Evolutionary conservation across 1,139 yeast genomes (phyloP), one percentile per base, ranked within the genome.

Genomic region (Arxiozyma bovina): DNA sequence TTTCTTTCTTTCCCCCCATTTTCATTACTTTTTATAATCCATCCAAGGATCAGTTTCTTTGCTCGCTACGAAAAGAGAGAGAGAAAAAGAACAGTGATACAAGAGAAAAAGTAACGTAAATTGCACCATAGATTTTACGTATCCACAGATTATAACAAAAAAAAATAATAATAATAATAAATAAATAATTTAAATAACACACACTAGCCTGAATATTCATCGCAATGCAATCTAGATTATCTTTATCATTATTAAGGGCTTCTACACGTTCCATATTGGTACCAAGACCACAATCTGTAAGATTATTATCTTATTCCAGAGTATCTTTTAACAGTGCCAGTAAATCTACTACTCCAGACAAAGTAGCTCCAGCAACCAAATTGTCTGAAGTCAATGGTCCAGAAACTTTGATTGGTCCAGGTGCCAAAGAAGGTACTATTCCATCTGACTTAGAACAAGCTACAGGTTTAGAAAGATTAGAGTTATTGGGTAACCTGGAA

Each of bases 401-500:
- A 55, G 87, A 81, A 68, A 79, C 91, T 56, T 82, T 93, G 74
- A 81, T 90, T 65, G 96, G 97, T 74, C 82, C 85, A 57, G 97
- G 96, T 81, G 96, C 96, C 62, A 75, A 79, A 67, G 75, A 73
- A 60, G 96, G 94, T 67, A 79, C 85, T 56, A 83, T 93, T 67
- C 98, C 99, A 72, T 82, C 96, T 58, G 96, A 91, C 73, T 71
- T 87, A 66, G 97, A 93, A 69, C 98, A 91, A 77, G 91, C 97
- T 66, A 94, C 99, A 55, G 99, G 99, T 87, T 80, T 93, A 71
- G 98, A 87, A 75, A 90, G 99, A 83, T 81, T 90, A 66, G 99
- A 93, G 80, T 73, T 87, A 68, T 82, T 93, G 70, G 97, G 96
- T 78, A 87, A 90, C 76, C 77, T 87, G 73, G 96, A 90, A 75